phyloP scores from a whole-genome alignment of 179 eudicot genomes.

The Actinidia chinensis region DNA sequence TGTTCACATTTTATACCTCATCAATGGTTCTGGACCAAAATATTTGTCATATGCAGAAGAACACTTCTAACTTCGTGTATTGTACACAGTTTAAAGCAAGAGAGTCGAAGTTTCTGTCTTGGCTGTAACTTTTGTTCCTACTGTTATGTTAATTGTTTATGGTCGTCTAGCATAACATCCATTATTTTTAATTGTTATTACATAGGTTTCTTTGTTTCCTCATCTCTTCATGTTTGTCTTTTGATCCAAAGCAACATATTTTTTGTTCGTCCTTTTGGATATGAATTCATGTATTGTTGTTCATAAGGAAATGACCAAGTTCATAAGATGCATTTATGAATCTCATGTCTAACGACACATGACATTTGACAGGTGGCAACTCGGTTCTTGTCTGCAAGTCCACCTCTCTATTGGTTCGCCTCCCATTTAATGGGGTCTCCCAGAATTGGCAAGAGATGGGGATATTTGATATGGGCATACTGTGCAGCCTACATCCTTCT shows the following conservation, averaged over 20 bases:
- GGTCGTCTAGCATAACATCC: background rate
- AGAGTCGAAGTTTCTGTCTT: background rate
- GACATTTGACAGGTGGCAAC: slow-evolving; percentile 71
- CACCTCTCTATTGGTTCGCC: slow-evolving; percentile 90
- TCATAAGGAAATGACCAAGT: background rate
- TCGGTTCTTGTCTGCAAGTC: slow-evolving; percentile 86
- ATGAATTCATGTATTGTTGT: background rate
- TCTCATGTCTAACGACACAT: background rate
- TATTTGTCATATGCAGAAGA: background rate
- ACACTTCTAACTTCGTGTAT: background rate
- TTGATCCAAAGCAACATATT: background rate
- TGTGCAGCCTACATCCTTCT: slow-evolving; percentile 73
- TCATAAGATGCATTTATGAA: slow-evolving; percentile 3
- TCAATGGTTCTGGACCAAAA: too few relatives aligned
- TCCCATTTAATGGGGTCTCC: slow-evolving; percentile 51
- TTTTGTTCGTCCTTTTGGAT: background rate
- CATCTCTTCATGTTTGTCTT: background rate
- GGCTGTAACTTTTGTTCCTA: background rate
- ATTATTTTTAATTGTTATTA: background rate
- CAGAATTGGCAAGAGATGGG: slow-evolving; percentile 49
- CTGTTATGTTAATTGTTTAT: background rate
- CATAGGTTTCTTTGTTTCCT: background rate
- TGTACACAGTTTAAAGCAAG: background rate
- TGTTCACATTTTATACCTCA: too few relatives aligned
- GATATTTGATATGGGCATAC: slow-evolving; percentile 65